Percentiles rank a stretch among this genome's conserved stretches.
phyloP scores from a whole-genome alignment of 75 land plant genomes.

The Pinus taeda region DNA sequence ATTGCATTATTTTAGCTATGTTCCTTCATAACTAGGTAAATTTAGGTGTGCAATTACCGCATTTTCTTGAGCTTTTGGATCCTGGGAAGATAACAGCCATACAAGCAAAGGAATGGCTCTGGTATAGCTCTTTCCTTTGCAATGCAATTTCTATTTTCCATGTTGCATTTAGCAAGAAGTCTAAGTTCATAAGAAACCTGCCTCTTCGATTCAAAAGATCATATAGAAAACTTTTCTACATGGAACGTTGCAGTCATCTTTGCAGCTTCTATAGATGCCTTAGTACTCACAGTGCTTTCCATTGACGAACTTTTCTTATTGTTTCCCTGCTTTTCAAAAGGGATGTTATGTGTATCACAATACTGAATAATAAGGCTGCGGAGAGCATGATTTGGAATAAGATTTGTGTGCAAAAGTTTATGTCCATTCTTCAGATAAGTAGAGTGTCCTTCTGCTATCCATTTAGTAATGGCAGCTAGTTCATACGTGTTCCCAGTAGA shows the following conservation, averaged over 20 bases:
- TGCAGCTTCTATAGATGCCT: conserved; percentile 5
- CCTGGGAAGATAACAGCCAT: conserved; percentile 40
- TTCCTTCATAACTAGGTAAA: conserved; percentile 34
- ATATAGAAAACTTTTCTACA: too few relatives aligned
- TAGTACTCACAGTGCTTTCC: conserved; percentile 43
- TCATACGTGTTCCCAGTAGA: conserved; percentile 83
- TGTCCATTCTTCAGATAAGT: conserved; percentile 75
- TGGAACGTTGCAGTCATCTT: too few relatives aligned
- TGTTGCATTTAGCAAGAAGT: conserved; percentile 63
- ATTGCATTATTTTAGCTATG: conserved; percentile 53
- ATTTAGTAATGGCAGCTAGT: conserved; percentile 45
- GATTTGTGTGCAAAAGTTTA: conserved; percentile 46
- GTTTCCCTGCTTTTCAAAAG: conserved; percentile 3
- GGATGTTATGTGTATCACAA: conserved; percentile 57
- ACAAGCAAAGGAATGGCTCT: too few relatives aligned
- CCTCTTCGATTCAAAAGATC: too few relatives aligned
- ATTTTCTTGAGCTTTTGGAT: conserved; percentile 61
- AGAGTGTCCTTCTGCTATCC: conserved; percentile 64
- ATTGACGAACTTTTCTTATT: conserved; percentile 20
- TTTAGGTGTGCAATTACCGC: conserved; percentile 47
- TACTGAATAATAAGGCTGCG: conserved; percentile 16
- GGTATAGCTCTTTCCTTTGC: background rate
- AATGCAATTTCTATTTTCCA: conserved; percentile 60
- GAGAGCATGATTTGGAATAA: conserved; percentile 67
- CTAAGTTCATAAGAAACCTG: conserved; percentile 62